These are phyloP conservation scores for Pseudocercospora eumusae DNA, from an alignment of 2,329 filamentous ascomycete species.

Conservation along the genomic window DNA sequence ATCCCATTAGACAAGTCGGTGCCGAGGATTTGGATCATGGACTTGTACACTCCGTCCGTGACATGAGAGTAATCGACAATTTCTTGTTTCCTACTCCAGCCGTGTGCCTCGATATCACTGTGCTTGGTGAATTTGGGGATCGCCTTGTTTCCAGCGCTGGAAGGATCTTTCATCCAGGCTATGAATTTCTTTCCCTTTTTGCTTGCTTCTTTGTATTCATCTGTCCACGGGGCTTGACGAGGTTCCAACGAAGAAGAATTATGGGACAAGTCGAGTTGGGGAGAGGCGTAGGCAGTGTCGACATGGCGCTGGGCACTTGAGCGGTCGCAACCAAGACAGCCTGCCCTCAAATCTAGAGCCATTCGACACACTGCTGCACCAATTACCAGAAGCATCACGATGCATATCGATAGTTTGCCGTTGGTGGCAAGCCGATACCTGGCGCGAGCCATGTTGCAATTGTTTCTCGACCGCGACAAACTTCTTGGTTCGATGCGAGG, in stretches of 20 bases:
- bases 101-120: constrained; percentile 7
- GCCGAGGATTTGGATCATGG: background rate
- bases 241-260: background rate
- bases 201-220: constrained; percentile 4
- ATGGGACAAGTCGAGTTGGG: background rate
- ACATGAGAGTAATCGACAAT: constrained; percentile 10
- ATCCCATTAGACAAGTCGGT: constrained; percentile 11
- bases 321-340: background rate
- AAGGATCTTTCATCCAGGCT: constrained; percentile 10
- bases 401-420: background rate
- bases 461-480: background rate
- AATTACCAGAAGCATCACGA: background rate
- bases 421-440: background rate
- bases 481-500: background rate
- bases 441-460: background rate
- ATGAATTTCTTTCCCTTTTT: constrained; percentile 14
- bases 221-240: background rate
- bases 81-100: constrained; percentile 5
- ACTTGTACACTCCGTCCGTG: background rate
- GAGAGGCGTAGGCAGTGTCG: background rate
- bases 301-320: background rate
- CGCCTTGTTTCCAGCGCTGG: constrained; percentile 5
- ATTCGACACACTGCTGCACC: background rate
- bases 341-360: background rate
- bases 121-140: background rate